Evolutionary conservation across 805 yeast genomes (phyloP).

Genomic region (Metschnikowia gelsemii): DNA sequence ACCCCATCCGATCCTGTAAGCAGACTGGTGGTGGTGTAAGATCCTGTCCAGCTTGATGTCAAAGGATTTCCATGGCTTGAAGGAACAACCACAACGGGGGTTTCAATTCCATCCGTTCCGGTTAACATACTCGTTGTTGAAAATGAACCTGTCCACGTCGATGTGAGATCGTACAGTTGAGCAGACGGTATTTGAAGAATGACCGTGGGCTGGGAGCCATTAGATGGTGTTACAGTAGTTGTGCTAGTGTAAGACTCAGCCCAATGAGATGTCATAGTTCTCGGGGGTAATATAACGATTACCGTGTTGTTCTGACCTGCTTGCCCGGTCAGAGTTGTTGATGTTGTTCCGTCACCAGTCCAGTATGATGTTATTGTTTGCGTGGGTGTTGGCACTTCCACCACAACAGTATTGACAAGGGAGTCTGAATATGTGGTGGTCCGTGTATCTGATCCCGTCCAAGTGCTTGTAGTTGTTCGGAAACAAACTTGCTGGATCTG

Average conservation of each 20-base stretch:
- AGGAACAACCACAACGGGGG: too few species aligned
- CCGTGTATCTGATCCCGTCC: slow-evolving; percentile 18
- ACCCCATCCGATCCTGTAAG: too few species aligned
- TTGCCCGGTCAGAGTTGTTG: slow-evolving; percentile 8
- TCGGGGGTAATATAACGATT: slow-evolving; percentile 1
- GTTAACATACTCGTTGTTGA: too few species aligned
- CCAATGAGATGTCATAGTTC: neutral
- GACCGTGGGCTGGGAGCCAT: neutral
- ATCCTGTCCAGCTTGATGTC: too few species aligned
- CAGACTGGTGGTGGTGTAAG: too few species aligned
- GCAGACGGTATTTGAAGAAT: too few species aligned
- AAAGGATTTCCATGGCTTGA: too few species aligned
- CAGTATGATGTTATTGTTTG: slow-evolving; percentile 11
- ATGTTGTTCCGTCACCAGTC: slow-evolving; percentile 7
- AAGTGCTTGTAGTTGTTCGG: slow-evolving; percentile 17
- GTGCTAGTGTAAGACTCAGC: neutral
- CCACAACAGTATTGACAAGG: slow-evolving; percentile 3
- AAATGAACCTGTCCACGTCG: too few species aligned
- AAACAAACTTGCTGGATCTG: slow-evolving; percentile 11
- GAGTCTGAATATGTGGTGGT: slow-evolving; percentile 3
- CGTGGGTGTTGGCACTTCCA: slow-evolving; percentile 16
- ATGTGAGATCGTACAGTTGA: too few species aligned
- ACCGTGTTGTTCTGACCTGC: slow-evolving; percentile 21
- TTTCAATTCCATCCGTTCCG: too few species aligned
- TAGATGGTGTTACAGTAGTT: neutral